phyloP scores from a whole-genome alignment of 805 yeast genomes.

The Starmera dryadoides region DNA sequence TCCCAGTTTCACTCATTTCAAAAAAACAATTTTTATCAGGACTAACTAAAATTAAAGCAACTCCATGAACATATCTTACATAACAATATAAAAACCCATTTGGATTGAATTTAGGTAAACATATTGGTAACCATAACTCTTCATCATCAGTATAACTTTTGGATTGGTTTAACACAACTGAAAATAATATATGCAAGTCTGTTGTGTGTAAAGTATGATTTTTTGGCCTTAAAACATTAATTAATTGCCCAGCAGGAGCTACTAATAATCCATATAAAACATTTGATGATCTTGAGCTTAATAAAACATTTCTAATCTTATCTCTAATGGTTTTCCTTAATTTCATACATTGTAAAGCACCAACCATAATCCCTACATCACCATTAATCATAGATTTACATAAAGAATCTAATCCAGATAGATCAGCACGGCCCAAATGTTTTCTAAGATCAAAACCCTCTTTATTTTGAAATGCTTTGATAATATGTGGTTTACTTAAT shows the following conservation, averaged over 20 bases:
- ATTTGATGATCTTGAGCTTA: slow-evolving; percentile 39
- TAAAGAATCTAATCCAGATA: slow-evolving; percentile 60
- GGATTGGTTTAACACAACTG: slow-evolving; percentile 50
- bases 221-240: slow-evolving; percentile 68
- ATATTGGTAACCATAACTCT: slow-evolving; percentile 90
- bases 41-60: slow-evolving; percentile 38
- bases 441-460: slow-evolving; percentile 79
- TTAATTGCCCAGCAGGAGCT: slow-evolving; percentile 53
- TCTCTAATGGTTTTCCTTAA: slow-evolving; percentile 51
- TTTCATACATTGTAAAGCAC: slow-evolving; percentile 58
- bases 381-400: slow-evolving; percentile 44
- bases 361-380: slow-evolving; percentile 54
- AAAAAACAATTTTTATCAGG: slow-evolving; percentile 71
- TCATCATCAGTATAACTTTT: slow-evolving; percentile 32
- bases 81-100: slow-evolving; percentile 84
- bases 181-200: slow-evolving; percentile 69
- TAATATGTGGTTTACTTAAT: slow-evolving; percentile 71
- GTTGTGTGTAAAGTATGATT: slow-evolving; percentile 74
- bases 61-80: slow-evolving; percentile 49
- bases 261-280: slow-evolving; percentile 72
- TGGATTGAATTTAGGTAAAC: slow-evolving; percentile 84
- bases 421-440: slow-evolving; percentile 68
- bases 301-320: slow-evolving; percentile 47
- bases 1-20: slow-evolving; percentile 58
- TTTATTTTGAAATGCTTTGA: slow-evolving; percentile 58